Evolutionary conservation across 768 basidiomycete genomes (phyloP), one percentile per base, ranked within the genome.

Genomic region (Kwoniella shandongensis): DNA sequence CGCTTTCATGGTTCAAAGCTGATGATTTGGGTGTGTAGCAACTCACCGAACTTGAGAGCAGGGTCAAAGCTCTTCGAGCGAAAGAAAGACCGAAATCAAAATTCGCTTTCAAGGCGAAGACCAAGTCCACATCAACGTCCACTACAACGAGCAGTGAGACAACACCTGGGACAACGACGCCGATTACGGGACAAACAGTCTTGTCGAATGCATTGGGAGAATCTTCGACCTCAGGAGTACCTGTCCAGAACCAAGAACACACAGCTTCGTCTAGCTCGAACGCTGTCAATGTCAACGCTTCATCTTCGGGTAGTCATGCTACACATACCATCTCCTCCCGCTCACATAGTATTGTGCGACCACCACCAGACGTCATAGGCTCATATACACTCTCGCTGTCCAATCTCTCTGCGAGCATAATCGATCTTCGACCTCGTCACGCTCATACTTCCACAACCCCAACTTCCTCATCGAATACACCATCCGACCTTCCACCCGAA

Each of bases 401-500:
- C n/a, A 79, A 87, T 67, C 80, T 93, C 5, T 77, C 81, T 36
- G 72, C 78, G 49, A 91, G 90, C 67, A 79, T 91, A 36, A 83
- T 92, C 54, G 84, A 93, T 75, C 75, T 91, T 0, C 57, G 62
- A 8, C 46, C 54, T 32, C 11, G 23, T 8, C 39, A n/a, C n/a
- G n/a, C n/a, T n/a, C n/a, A n/a, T n/a, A n/a, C 25, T 25, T 15
- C 5, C 41, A 13, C 32, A 18, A 20, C 10, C 20, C 13, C 38
- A 7, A 17, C 51, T 7, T 17, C 35, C 26, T 32, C 27, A 4
- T 39, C 17, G 22, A 26, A 35, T 20, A 40, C 46, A 8, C 7
- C 44, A 6, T 26, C 44, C 11, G 4, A 4, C 26, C 10, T 23
- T n/a, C 15, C 44, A 46, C 17, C n/a, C 11, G 30, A 46, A n/a